Evolutionary conservation across 148 eudicot genomes (phyloP).

Genomic region (Heliosperma pusillum): DNA sequence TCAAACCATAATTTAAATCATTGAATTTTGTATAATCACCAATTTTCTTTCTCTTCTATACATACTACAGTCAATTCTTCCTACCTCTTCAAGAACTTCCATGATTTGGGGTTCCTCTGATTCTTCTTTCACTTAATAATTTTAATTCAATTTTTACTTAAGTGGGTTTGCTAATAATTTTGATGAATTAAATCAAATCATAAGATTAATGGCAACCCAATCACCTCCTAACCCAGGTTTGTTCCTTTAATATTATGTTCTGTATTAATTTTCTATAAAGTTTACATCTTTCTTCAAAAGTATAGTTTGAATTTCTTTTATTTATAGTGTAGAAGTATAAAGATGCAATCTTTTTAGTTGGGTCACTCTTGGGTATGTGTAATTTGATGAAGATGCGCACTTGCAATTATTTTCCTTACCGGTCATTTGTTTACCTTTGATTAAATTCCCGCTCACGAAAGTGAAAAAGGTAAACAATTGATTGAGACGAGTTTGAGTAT

Average conservation of each 20-base stretch:
- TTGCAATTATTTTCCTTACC: neutral
- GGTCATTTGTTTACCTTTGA: neutral
- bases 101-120: neutral
- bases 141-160: too few relatives aligned
- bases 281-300: neutral
- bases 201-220: slow-evolving; percentile 19
- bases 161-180: neutral
- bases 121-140: neutral
- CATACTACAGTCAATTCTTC: too few relatives aligned
- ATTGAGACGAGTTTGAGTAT: neutral
- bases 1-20: neutral
- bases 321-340: neutral
- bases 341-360: slow-evolving; percentile 6
- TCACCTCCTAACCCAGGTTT: slow-evolving; percentile 21
- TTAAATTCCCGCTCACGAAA: neutral
- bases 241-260: neutral
- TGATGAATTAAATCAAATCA: neutral
- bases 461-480: neutral
- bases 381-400: neutral
- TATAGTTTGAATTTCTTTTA: neutral
- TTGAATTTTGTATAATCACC: neutral
- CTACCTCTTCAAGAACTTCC: neutral
- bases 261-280: neutral
- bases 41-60: neutral
- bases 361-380: too few relatives aligned